Percentiles rank a stretch among this genome's conserved stretches.
phyloP scores from a whole-genome alignment of 192 early-diverging fungal species.

The Entophlyctis helioformis region DNA sequence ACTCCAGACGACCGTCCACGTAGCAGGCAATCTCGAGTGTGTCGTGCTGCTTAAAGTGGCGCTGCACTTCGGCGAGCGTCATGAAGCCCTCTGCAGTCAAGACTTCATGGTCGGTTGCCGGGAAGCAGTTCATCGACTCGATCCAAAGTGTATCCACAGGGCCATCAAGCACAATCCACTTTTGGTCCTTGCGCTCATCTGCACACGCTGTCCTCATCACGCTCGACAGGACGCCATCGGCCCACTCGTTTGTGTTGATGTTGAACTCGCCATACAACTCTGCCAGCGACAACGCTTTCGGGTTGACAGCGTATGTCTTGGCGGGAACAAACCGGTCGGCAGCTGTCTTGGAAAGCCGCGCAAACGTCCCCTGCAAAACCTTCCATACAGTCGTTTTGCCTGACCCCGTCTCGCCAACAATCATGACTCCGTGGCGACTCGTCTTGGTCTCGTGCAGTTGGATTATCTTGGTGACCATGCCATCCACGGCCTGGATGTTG shows the following conservation, averaged over 20 bases:
- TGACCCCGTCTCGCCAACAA: conserved; percentile 44
- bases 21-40: no score
- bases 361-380: conserved; percentile 32
- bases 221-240: conserved; percentile 41
- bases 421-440: conserved; percentile 45
- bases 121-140: conserved; percentile 54
- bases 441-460: conserved; percentile 46
- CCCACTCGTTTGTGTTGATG: conserved; percentile 43
- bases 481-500: conserved; percentile 26
- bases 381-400: conserved; percentile 44
- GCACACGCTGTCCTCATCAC: conserved; percentile 38
- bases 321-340: conserved; percentile 29
- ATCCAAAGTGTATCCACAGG: conserved; percentile 55
- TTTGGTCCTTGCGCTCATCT: conserved; percentile 46
- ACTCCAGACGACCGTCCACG: no score
- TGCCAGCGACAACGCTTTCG: conserved; percentile 38
- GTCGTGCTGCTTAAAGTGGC: no score
- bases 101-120: no score
- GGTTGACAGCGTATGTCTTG: conserved; percentile 37
- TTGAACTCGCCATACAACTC: conserved; percentile 51
- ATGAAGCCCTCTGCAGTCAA: no score
- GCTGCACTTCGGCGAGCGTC: no score
- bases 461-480: conserved; percentile 37
- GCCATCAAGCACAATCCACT: conserved; percentile 51
- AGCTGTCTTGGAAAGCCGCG: conserved; percentile 21